Evolutionary conservation across 176 grass and related monocot genomes (phyloP).

Genomic region (Aegilops umbellulata): DNA sequence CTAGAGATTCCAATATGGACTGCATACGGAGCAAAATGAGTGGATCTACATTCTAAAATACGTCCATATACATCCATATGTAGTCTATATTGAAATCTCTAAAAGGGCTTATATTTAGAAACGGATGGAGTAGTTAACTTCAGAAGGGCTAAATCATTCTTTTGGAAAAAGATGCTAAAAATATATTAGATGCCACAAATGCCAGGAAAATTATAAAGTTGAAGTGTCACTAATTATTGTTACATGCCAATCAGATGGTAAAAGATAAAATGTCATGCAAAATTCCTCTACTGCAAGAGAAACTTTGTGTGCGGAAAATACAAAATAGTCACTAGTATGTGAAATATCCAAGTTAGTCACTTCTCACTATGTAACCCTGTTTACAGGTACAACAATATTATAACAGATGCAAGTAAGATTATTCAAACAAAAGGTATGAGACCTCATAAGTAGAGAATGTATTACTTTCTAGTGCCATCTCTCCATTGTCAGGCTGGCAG

Average conservation of each 20-base stretch:
- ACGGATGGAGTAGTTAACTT: not conserved
- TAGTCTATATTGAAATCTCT: too few species aligned
- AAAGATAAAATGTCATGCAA: not conserved
- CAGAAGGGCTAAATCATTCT: slow-evolving; percentile 13
- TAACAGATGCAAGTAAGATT: not conserved
- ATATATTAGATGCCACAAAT: not conserved
- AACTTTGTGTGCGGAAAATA: not conserved
- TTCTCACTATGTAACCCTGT: not conserved
- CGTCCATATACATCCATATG: too few species aligned
- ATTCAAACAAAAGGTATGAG: not conserved
- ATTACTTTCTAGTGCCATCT: slow-evolving; percentile 99
- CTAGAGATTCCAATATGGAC: too few species aligned
- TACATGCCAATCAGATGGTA: not conserved
- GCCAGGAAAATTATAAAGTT: not conserved
- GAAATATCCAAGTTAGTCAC: not conserved
- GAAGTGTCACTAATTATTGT: not conserved
- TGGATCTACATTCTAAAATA: too few species aligned
- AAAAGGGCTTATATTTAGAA: too few species aligned
- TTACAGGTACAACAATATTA: slow-evolving; percentile 20
- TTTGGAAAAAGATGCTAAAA: not conserved
- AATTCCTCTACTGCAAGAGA: not conserved
- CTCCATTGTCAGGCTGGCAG: slow-evolving; percentile 96
- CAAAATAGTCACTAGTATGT: not conserved
- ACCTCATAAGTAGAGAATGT: not conserved
- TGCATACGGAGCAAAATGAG: too few species aligned